phyloP scores from a whole-genome alignment of 1,139 yeast species.

The Debaryomyces subglobosus region DNA sequence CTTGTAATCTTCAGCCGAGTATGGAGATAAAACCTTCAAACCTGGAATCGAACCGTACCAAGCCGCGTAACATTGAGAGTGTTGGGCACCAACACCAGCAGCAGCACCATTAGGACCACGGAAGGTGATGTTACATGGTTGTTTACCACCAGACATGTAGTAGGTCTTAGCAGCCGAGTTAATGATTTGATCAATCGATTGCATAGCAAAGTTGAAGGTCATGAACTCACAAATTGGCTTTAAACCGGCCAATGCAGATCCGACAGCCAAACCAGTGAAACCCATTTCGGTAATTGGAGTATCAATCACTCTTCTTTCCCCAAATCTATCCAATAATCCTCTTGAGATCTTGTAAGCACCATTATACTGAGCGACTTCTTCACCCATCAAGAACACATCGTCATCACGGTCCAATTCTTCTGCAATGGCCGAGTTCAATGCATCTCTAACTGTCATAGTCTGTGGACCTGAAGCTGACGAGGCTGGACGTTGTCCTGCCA shows the following conservation, averaged over 20 bases:
- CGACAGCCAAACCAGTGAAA: slow-evolving; percentile 95
- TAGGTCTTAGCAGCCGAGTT: slow-evolving; percentile 98
- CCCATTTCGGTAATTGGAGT: slow-evolving; percentile 99
- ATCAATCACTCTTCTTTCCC: slow-evolving; percentile 94
- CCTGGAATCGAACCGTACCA: slow-evolving; percentile 99
- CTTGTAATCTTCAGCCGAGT: slow-evolving; percentile 93
- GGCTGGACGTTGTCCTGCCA: slow-evolving; percentile 39
- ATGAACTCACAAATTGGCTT: slow-evolving; percentile 97
- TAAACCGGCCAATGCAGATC: slow-evolving; percentile 96
- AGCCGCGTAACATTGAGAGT: slow-evolving; percentile 95
- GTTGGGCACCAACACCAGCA: slow-evolving; percentile 99
- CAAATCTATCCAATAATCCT: slow-evolving; percentile 94
- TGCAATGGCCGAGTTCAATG: slow-evolving; percentile 90
- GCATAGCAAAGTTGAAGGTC: slow-evolving; percentile 99
- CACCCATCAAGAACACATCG: slow-evolving; percentile 94
- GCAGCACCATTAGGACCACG: slow-evolving; percentile 99
- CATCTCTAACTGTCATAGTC: slow-evolving; percentile 94
- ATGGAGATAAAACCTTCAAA: slow-evolving; percentile 93
- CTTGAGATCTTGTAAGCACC: slow-evolving; percentile 98
- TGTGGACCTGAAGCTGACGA: slow-evolving; percentile 57
- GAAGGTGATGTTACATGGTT: slow-evolving; percentile 95
- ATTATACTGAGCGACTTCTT: slow-evolving; percentile 98
- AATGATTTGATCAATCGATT: slow-evolving; percentile 96
- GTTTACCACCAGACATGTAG: slow-evolving; percentile 99
- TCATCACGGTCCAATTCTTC: slow-evolving; percentile 98